phyloP scores from a whole-genome alignment of 768 basidiomycete species.

The Tulasnella sp. region DNA sequence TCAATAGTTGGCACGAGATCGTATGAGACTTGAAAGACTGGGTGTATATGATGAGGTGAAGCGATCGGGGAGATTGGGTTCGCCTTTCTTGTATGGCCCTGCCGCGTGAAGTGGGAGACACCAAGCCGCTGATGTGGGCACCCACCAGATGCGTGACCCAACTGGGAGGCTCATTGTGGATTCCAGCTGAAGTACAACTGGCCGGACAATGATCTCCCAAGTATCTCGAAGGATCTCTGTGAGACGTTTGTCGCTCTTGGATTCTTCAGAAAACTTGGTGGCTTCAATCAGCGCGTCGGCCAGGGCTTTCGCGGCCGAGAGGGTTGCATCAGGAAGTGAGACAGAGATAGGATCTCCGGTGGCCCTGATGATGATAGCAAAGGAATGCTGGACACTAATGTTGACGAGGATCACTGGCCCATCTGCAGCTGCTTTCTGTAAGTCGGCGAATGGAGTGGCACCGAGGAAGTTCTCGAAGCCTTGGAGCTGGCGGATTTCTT shows the following conservation, averaged over 20 bases:
- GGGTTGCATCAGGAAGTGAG: background rate
- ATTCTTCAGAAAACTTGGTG: background rate
- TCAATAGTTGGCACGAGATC: background rate
- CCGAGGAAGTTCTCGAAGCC: constrained; percentile 10
- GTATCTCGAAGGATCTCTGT: background rate
- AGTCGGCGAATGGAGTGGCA: background rate
- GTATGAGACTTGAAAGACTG: background rate
- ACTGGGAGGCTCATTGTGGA: background rate
- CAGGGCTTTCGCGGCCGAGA: background rate
- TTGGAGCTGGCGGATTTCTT: background rate
- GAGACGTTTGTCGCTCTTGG: too few relatives aligned
- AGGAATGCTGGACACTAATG: background rate
- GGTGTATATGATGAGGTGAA: background rate
- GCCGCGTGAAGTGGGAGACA: background rate
- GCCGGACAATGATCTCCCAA: background rate
- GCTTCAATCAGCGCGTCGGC: background rate
- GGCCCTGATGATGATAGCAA: background rate
- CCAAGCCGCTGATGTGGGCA: background rate
- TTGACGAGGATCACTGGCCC: constrained; percentile 8
- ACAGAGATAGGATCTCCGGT: background rate
- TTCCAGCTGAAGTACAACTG: background rate
- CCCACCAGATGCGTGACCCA: background rate
- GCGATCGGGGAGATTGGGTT: background rate
- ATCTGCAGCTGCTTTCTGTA: background rate
- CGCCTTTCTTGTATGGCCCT: background rate